Percentiles rank a stretch among this genome's conserved stretches.
Conservation (phyloP, 108 stramenopile genomes). For the Discostella stelligeroides region DNA sequence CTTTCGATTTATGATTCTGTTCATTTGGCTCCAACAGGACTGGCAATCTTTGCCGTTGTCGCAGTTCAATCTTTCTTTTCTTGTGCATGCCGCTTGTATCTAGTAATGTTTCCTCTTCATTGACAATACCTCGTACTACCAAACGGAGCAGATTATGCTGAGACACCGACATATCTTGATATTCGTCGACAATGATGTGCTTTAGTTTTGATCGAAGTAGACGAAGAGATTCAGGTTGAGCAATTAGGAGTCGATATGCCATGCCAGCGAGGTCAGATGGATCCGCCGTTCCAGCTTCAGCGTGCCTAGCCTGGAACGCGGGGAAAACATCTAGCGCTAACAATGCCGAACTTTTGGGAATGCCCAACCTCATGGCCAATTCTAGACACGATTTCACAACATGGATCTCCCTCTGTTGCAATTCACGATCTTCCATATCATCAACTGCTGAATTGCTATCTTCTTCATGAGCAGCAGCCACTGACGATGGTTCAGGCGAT, state of each 20-base stretch:
- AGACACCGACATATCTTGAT: slow-evolving; percentile 64
- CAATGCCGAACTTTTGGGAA: slow-evolving; percentile 53
- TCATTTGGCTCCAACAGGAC: slow-evolving; percentile 33
- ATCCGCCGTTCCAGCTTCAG: slow-evolving; percentile 49
- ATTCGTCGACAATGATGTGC: slow-evolving; percentile 63
- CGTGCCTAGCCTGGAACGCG: slow-evolving; percentile 53
- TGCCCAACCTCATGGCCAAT: slow-evolving; percentile 54
- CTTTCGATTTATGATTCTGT: neutral
- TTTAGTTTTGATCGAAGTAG: slow-evolving; percentile 48
- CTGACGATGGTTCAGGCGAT: slow-evolving; percentile 17
- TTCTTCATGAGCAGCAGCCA: neutral
- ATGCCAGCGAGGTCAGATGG: slow-evolving; percentile 57
- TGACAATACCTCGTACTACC: slow-evolving; percentile 42
- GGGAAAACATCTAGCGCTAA: slow-evolving; percentile 53
- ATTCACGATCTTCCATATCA: neutral
- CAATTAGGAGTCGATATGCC: slow-evolving; percentile 47
- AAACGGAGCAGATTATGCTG: slow-evolving; percentile 57
- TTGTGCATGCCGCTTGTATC: neutral
- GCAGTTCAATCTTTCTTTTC: slow-evolving; percentile 13
- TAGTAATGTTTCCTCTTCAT: slow-evolving; percentile 26
- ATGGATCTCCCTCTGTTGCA: slow-evolving; percentile 14
- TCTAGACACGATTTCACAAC: slow-evolving; percentile 48
- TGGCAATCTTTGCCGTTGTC: slow-evolving; percentile 17
- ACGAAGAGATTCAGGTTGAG: slow-evolving; percentile 35
- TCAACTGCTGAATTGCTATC: slow-evolving; percentile 2